A percentile compares a stretch with the other conserved stretches of the same genome.
Evolutionary conservation across 2,329 filamentous ascomycete species (phyloP).

Genomic region (Echinosphaeria canescens): DNA sequence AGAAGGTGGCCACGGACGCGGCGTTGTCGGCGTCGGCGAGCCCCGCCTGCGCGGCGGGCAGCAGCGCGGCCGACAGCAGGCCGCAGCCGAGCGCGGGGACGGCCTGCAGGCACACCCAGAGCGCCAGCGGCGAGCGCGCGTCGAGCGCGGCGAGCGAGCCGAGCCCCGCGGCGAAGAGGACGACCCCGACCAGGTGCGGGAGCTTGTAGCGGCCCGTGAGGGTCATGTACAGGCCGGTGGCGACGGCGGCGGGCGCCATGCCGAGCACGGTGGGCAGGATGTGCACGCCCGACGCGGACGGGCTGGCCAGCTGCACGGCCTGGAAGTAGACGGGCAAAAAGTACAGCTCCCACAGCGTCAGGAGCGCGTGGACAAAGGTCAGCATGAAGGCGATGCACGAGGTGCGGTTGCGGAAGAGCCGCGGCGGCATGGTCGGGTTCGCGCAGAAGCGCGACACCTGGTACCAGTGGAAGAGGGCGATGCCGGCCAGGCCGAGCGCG

Average conservation of each 20-base stretch:
- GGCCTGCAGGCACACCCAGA: conserved; percentile 6
- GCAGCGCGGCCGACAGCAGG: background rate
- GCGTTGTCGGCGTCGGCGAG: no score
- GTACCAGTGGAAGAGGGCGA: conserved; percentile 7
- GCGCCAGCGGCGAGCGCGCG: conserved; percentile 1
- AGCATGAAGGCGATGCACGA: conserved; percentile 2
- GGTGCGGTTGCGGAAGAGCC: conserved; percentile 4
- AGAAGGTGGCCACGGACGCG: no score
- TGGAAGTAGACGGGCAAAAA: conserved; percentile 12
- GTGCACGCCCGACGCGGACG: conserved; percentile 8
- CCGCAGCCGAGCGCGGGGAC: conserved; percentile 4
- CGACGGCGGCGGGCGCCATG: conserved; percentile 5
- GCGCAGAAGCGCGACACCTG: conserved; percentile 8
- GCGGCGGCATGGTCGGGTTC: conserved; percentile 6
- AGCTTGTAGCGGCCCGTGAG: conserved; percentile 6
- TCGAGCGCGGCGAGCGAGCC: conserved; percentile 4
- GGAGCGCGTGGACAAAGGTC: conserved; percentile 11
- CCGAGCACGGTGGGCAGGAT: conserved; percentile 8
- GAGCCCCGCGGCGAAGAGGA: conserved; percentile 3
- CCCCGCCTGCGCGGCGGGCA: no score
- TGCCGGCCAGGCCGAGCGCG: conserved; percentile 3
- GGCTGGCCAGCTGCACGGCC: conserved; percentile 5
- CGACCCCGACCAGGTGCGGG: conserved; percentile 3
- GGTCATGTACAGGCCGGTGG: conserved; percentile 8
- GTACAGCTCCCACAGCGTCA: conserved; percentile 12